Evolutionary conservation across 495 filamentous ascomycete species (phyloP).

Genomic region (Hypoxylon trugodes): DNA sequence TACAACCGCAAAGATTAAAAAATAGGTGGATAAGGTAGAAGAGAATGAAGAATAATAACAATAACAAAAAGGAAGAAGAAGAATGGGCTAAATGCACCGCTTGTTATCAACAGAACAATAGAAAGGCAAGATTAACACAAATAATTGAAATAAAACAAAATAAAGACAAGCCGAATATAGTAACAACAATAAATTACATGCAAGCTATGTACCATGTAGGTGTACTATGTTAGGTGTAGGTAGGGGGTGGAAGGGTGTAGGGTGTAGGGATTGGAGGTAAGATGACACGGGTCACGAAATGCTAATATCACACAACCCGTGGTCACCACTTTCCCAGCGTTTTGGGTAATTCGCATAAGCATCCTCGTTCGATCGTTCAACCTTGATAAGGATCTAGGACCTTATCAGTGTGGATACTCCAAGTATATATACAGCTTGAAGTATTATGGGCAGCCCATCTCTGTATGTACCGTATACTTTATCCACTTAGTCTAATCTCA

Average conservation of each 20-base stretch:
- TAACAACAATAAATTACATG: constrained; percentile 22
- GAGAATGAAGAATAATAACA: too few species aligned
- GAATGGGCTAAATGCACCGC: not conserved
- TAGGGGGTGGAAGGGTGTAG: not conserved
- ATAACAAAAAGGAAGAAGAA: constrained; percentile 14
- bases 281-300: constrained; percentile 42
- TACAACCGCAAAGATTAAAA: not conserved
- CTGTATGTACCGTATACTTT: not conserved
- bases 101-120: not conserved
- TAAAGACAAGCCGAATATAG: constrained; percentile 18
- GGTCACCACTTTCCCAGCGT: constrained; percentile 12
- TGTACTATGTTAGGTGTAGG: too few species aligned
- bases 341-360: constrained; percentile 14
- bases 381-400: not conserved
- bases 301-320: constrained; percentile 9
- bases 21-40: too few species aligned
- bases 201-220: constrained; percentile 10
- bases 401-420: not conserved
- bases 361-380: constrained; percentile 18
- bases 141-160: not conserved
- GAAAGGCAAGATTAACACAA: not conserved
- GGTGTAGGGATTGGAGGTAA: constrained; percentile 12
- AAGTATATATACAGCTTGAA: not conserved
- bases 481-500: too few species aligned
- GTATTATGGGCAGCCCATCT: not conserved